These are phyloP conservation scores for Lentinula lateritia DNA, from an alignment of 768 basidiomycete species.

Conservation along the genomic window DNA sequence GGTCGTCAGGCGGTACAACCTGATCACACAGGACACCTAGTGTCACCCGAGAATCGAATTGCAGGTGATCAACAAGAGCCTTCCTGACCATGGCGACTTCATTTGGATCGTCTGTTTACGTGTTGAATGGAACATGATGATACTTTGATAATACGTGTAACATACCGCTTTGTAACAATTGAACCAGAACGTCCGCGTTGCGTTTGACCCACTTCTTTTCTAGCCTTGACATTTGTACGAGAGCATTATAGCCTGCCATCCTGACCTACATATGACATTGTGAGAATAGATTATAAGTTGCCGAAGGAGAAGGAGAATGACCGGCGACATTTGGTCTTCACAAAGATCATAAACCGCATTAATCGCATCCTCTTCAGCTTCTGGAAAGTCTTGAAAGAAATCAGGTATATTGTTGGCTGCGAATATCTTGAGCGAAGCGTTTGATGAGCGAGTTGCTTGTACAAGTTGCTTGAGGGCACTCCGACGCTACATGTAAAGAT, in stretches of 20 bases:
- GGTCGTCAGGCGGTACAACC: constrained; percentile 44
- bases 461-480: constrained; percentile 50
- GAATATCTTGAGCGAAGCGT: constrained; percentile 38
- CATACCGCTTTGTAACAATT: constrained; percentile 66
- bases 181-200: constrained; percentile 73
- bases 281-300: background rate
- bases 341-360: constrained; percentile 77
- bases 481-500: constrained; percentile 33
- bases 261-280: constrained; percentile 49
- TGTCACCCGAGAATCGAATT: constrained; percentile 55
- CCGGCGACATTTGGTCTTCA: constrained; percentile 54
- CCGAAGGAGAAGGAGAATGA: background rate
- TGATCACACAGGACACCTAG: constrained; percentile 69
- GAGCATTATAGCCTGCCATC: constrained; percentile 61
- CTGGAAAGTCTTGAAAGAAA: constrained; percentile 64
- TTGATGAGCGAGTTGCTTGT: constrained; percentile 34
- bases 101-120: constrained; percentile 50
- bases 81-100: constrained; percentile 59
- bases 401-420: constrained; percentile 51
- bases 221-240: constrained; percentile 40
- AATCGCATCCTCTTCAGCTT: constrained; percentile 69
- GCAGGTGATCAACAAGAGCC: constrained; percentile 56
- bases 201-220: constrained; percentile 58
- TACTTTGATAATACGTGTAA: background rate
- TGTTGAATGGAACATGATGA: background rate